Evolutionary conservation across 495 filamentous ascomycete species (phyloP).

Genomic region (Cudoniella acicularis): DNA sequence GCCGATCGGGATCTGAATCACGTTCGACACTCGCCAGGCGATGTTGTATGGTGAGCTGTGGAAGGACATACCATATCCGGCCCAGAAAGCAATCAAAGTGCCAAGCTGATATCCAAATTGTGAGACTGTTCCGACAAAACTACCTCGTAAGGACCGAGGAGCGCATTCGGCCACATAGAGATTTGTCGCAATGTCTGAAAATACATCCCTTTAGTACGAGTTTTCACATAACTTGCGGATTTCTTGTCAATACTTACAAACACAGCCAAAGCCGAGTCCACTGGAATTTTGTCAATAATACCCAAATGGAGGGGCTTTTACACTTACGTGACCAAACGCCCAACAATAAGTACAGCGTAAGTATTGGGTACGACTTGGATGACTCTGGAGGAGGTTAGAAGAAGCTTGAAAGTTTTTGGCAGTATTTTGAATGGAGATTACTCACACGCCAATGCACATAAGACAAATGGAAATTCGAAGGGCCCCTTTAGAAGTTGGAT

Average conservation of each 20-base stretch:
- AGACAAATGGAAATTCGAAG: slow-evolving; percentile 31
- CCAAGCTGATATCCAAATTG: slow-evolving; percentile 34
- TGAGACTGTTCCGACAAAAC: slow-evolving; percentile 35
- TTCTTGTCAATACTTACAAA: slow-evolving; percentile 23
- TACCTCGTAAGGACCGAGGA: slow-evolving; percentile 31
- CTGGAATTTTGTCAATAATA: too few species aligned
- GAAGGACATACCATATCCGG: slow-evolving; percentile 40
- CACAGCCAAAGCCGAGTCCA: slow-evolving; percentile 37
- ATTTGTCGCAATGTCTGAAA: slow-evolving; percentile 31
- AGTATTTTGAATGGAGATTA: background rate
- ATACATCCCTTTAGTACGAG: too few species aligned
- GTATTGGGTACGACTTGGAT: slow-evolving; percentile 37
- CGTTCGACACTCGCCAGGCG: slow-evolving; percentile 36
- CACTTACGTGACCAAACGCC: slow-evolving; percentile 33
- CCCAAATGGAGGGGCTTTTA: too few species aligned
- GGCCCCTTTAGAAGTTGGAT: slow-evolving; percentile 19
- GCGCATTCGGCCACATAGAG: slow-evolving; percentile 39
- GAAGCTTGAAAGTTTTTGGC: background rate
- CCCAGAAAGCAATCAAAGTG: slow-evolving; percentile 37
- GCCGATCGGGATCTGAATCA: slow-evolving; percentile 36
- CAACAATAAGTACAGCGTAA: slow-evolving; percentile 33
- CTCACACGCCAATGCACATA: slow-evolving; percentile 31
- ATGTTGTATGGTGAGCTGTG: slow-evolving; percentile 35
- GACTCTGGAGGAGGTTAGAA: slow-evolving; percentile 16
- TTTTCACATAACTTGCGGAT: too few species aligned